Conservation (phyloP, 2,329 filamentous ascomycete genomes). For the Fusarium newnesense region DNA sequence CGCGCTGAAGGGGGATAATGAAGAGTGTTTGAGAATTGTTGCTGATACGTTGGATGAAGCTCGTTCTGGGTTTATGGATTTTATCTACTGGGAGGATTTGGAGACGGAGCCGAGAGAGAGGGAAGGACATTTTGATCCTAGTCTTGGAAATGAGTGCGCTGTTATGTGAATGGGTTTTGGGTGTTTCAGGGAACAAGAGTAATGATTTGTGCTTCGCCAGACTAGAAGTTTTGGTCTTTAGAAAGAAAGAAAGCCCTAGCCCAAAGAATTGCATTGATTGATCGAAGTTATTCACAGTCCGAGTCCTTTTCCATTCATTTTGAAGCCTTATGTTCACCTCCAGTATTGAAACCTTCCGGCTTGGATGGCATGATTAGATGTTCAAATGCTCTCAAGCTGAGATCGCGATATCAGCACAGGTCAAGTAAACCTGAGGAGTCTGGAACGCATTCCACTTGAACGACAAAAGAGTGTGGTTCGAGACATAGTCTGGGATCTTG, state of each 20-base stretch:
- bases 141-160: background rate
- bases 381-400: background rate
- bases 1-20: background rate
- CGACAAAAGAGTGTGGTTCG: constrained; percentile 61
- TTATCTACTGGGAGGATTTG: constrained; percentile 33
- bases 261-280: background rate
- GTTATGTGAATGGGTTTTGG: background rate
- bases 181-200: background rate
- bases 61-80: constrained; percentile 7
- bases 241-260: background rate
- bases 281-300: background rate
- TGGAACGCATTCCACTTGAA: constrained; percentile 67
- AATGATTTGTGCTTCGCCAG: background rate
- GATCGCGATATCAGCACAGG: constrained; percentile 64
- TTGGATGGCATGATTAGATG: rapidly evolving
- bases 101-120: background rate
- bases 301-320: no score
- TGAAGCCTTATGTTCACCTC: rapidly evolving
- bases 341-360: rapidly evolving
- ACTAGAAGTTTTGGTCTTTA: background rate
- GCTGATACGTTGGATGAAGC: background rate
- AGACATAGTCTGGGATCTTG: constrained; percentile 59
- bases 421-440: constrained; percentile 63
- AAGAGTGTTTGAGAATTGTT: constrained; percentile 13
- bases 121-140: background rate